Conservation (phyloP, 345 rosid species). For the Aquilaria yunnanensis region DNA sequence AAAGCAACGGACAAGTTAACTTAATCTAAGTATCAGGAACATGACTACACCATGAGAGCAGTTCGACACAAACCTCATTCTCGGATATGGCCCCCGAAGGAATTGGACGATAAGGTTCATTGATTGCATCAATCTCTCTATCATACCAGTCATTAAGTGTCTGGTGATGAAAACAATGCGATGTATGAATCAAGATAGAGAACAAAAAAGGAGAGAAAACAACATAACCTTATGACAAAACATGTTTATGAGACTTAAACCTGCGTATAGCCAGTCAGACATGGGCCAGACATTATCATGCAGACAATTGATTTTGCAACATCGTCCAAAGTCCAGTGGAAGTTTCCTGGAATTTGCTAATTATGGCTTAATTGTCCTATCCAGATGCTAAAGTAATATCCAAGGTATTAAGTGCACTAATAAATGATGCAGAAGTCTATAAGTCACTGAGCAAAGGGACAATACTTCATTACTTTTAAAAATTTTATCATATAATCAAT, state of each 20-base stretch:
- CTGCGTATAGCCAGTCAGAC: constrained; percentile 97
- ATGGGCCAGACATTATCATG: constrained; percentile 97
- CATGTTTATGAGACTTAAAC: constrained; percentile 25
- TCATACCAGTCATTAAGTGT: constrained; percentile 95
- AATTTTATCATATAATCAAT: no score
- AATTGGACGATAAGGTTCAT: constrained; percentile 97
- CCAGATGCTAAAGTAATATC: not conserved
- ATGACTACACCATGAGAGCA: not conserved
- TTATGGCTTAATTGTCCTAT: not conserved
- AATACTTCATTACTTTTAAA: no score
- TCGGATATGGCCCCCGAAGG: constrained; percentile 94
- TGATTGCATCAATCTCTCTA: constrained; percentile 93
- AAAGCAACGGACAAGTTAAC: not conserved
- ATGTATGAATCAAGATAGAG: no score
- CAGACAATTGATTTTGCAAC: constrained; percentile 88
- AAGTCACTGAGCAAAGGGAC: no score
- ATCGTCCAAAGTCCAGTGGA: constrained; percentile 88
- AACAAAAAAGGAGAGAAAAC: no score
- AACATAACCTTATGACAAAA: no score
- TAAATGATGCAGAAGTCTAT: no score
- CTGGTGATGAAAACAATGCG: constrained; percentile 28
- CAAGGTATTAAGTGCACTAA: no score
- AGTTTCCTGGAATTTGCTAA: constrained; percentile 58
- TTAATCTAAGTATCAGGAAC: no score
- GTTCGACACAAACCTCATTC: constrained; percentile 52